Evolutionary conservation across 2,329 filamentous ascomycete species (phyloP).

Genomic region (Monilinia fructigena): DNA sequence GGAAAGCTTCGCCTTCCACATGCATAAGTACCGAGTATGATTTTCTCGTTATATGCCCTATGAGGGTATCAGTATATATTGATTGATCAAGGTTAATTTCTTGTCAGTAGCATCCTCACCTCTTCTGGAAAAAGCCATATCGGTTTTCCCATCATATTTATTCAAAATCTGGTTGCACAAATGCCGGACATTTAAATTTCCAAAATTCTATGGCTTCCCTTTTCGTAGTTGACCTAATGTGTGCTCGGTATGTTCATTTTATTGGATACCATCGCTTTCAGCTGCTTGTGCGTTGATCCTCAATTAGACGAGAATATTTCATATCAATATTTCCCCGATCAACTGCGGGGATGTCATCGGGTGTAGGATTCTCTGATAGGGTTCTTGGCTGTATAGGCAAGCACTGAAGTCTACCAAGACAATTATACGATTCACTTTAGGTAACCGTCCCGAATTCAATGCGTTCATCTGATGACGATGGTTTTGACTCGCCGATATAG

Average conservation of each 20-base stretch:
- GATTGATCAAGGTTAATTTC: background rate
- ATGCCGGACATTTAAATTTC: background rate
- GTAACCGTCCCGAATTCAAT: background rate
- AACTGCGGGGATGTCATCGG: background rate
- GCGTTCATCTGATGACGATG: background rate
- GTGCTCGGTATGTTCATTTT: background rate
- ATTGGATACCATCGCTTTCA: background rate
- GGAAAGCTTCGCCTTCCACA: conserved; percentile 16
- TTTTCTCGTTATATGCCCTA: background rate
- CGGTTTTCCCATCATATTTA: conserved; percentile 10
- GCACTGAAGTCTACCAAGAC: background rate
- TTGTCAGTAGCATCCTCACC: background rate
- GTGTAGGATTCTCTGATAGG: background rate
- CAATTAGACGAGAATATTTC: background rate
- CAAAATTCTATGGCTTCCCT: background rate
- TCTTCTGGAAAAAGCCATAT: background rate
- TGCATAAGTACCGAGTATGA: conserved; percentile 12
- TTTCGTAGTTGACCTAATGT: background rate
- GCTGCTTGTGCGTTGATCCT: conserved; percentile 1
- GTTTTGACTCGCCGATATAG: background rate
- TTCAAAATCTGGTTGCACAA: background rate
- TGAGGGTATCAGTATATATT: background rate
- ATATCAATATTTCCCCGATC: background rate
- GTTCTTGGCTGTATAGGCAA: background rate
- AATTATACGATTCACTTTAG: background rate